Base-by-base conservation (phyloP, 2,329 filamentous ascomycete species). In the Zymoseptoria passerinii region DNA sequence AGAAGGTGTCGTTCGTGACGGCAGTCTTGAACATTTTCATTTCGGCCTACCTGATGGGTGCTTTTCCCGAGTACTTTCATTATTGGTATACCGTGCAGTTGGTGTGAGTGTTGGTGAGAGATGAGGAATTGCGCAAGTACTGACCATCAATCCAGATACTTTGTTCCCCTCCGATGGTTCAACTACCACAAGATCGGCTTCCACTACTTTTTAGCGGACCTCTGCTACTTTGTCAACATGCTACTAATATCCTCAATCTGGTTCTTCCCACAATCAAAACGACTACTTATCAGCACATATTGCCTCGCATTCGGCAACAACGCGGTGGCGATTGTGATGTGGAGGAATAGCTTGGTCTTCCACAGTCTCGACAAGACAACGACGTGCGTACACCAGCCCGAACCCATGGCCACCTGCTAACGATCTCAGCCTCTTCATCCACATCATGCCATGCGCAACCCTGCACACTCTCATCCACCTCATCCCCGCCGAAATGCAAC, bases 281-380 rank as follows among this genome's bases (percentile, higher is more conserved):
- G 92, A 50, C 81, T 99, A 16, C 92, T 99, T 73, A 94, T 95
- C 64, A 86, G 90, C 65, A 87, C 90, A 0, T 99, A 92, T 74
- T 97, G 94, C 69, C 80, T 99, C 35, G 89, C 92, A 8, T 95
- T 90, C 70, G 94, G 94, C 63, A 99, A 99, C 75, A 99, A 99
- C 71, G 94, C 94, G 19, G 86, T 96, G 52, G 94, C 94, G 10
- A 97, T 99, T 72, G 91, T 94, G 71, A 94, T 99, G 92, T 99
- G 94, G 94, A 86, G 94, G 63, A 99, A 99, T 73, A 96, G 92
- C 29, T 83, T 99, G 70, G 94, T 99, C 52, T 99, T 99, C 74
- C 94, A 99, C 78, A 95, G 90, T 71, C 86, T 99, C 75, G 94
- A 99, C 80, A 99, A 99, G 75, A 91, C 97, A 61, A 95, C 92